Evolutionary conservation across 805 yeast genomes (phyloP), one percentile per base, ranked within the genome.

Genomic region (Torulaspora microellipsoides): DNA sequence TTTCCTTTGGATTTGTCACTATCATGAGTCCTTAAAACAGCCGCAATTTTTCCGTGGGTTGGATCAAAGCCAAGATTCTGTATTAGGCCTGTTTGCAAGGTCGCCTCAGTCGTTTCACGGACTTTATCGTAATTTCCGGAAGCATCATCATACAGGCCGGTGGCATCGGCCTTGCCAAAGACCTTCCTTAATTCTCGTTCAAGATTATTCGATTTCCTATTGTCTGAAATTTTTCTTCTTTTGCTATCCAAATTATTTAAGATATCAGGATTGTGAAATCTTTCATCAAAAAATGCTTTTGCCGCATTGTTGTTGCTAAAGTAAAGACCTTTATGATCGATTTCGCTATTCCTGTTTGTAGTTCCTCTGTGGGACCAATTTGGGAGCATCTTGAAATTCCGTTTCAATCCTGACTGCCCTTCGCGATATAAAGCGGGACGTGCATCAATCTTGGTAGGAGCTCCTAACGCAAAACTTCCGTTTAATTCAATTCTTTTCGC

Each of bases 401-500:
- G 30, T 15, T 39, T 38, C 2, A 36, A 30, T 13, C 33, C 31
- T 27, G 46, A 31, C 10, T 39, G 23, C 34, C 29, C 27, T 4
- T 68, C 71, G 38, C 70, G 53, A 34, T 68, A 68, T 49, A 77
- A 62, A 0, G 73, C 67, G 44, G 72, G 78, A 40, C 56, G 66
- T 23, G 54, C 56, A 13, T 74, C 78, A 34, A 68, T 58, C 37
- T 69, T 65, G 20, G 70, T 69, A 4, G 89, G 81, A 6, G 87
- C 75, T 53, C 79, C 73, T 64, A 77, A 61, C 45, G 80, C 65
- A 46, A 74, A 69, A 47, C 77, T 67, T 12, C 85, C 77, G 61
- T 80, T 85, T 42, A 91, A 69, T 60, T 90, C 98, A 70, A 87
- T 76, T 48, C 98, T 69, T 48, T 76, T 72, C n/a, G 80, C 72